phyloP scores from a whole-genome alignment of 495 filamentous ascomycete species.

The Neurospora tetrasperma region DNA sequence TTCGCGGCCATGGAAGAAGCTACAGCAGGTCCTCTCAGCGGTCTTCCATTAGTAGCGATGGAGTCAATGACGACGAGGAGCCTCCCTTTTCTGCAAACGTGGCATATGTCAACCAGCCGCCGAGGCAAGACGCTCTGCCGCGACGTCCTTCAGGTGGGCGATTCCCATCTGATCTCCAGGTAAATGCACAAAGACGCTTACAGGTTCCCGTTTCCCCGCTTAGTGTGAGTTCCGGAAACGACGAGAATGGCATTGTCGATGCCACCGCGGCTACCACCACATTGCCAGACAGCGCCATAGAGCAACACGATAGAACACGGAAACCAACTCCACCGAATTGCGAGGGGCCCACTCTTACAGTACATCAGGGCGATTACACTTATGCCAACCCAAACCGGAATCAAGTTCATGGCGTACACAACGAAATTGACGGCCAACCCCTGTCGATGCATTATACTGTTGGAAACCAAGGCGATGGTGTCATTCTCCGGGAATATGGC shows the following conservation, averaged over 20 bases:
- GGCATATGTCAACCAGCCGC: slow-evolving; percentile 34
- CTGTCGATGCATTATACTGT: background rate
- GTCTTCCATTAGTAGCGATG: slow-evolving; percentile 60
- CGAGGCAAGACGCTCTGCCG: slow-evolving; percentile 35
- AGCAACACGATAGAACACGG: slow-evolving; percentile 9
- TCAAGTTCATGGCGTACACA: background rate
- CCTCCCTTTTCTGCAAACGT: slow-evolving; percentile 54
- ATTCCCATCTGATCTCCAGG: slow-evolving; percentile 78
- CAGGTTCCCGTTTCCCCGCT: slow-evolving; percentile 65
- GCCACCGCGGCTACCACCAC: slow-evolving; percentile 42
- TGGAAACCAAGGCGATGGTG: background rate
- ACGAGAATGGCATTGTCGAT: slow-evolving; percentile 38
- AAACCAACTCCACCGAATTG: background rate
- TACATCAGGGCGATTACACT: background rate
- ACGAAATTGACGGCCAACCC: background rate
- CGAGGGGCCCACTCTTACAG: background rate
- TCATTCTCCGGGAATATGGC: background rate
- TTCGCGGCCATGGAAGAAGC: slow-evolving; percentile 65
- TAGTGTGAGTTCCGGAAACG: slow-evolving; percentile 61
- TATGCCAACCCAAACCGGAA: background rate
- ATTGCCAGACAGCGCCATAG: slow-evolving; percentile 39
- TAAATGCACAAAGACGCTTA: slow-evolving; percentile 60
- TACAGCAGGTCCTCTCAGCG: slow-evolving; percentile 58
- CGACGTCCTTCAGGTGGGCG: slow-evolving; percentile 74
- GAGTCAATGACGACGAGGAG: slow-evolving; percentile 78